Evolutionary conservation across 495 filamentous ascomycete species (phyloP), one percentile per base, ranked within the genome.

Genomic region (Aspergillus homomorphus): DNA sequence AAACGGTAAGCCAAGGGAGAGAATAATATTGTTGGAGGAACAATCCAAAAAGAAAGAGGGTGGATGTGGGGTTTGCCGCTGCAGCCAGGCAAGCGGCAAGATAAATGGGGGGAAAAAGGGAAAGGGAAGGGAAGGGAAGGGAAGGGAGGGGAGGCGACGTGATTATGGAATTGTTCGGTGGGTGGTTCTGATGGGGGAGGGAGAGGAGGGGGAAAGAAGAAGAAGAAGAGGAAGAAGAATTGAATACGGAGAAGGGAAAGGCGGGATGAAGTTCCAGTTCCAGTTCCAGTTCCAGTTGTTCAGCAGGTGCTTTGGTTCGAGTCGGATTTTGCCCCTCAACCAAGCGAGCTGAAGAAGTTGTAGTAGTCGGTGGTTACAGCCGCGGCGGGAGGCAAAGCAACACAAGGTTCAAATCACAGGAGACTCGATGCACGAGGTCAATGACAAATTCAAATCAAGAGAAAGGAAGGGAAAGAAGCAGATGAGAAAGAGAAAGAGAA

Each of bases 41-140:
- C 53, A 57, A 28, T 53, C 48, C 52, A 56, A 45, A 53, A 78
- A 53, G 48, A 62, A 78, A 73, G 57, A 82, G 68, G 62, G 76
- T 78, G 41, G 84, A 84, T 49, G 82, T 92, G 45, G 84, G 91
- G 65, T 74, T 93, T 62, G 56, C 60, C 62, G 66, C 71, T 72
- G 71, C 71, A 65, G 66, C 71, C 71, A 64, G 72, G 69, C 71
- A 73, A 63, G 63, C 63, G 69, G 19, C 4, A 16, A 26, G 21
- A 22, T 6, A 50, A 18, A 42, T 1, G 14, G 12, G 16, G 44
- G 52, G 38, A 19, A 14, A 19, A 24, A 24, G 14, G 3, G 26
- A 41, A 1, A 2, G 6, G 44, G 38, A 14, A 54, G 33, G 44
- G 6, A 19, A 53, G 28, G 33, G 18, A 1, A 2, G 6, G 44